A percentile compares a stretch with the other conserved stretches of the same genome.
phyloP scores from a whole-genome alignment of 2,329 filamentous ascomycete species.

The Colletotrichum cereale region DNA sequence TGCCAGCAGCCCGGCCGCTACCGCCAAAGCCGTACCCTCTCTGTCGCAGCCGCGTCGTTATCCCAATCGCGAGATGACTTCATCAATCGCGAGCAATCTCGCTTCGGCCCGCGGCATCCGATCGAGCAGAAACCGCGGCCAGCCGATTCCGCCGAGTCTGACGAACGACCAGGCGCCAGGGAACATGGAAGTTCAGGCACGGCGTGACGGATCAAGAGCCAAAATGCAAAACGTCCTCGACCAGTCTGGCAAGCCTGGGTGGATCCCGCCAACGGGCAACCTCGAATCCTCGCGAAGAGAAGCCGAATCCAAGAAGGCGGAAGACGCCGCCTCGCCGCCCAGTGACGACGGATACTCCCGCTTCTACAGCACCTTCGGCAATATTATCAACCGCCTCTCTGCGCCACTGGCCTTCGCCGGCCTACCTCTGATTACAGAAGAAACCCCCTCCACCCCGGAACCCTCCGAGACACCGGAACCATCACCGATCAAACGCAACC shows the following conservation, averaged over 20 bases:
- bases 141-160: conserved; percentile 78
- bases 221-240: conserved; percentile 71
- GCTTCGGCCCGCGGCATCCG: conserved; percentile 87
- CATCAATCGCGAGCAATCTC: conserved; percentile 89
- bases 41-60: conserved; percentile 61
- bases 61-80: conserved; percentile 76
- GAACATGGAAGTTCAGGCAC: conserved; percentile 70
- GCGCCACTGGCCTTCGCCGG: conserved; percentile 94
- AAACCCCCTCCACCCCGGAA: conserved; percentile 49
- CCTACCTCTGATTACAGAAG: conserved; percentile 77
- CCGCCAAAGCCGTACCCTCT: conserved; percentile 45
- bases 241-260: conserved; percentile 64
- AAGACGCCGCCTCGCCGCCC: conserved; percentile 45
- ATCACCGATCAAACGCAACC: conserved; percentile 54
- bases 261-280: conserved; percentile 59
- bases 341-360: conserved; percentile 85
- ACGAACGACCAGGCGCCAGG: conserved; percentile 81
- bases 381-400: conserved; percentile 87
- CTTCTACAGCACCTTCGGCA: conserved; percentile 94
- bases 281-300: conserved; percentile 44
- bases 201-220: conserved; percentile 61
- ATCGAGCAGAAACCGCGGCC: conserved; percentile 69
- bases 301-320: conserved; percentile 44
- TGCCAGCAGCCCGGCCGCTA: conserved; percentile 42
- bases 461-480: conserved; percentile 52